These are phyloP conservation scores for Tolypocladium tundrense DNA, from an alignment of 2,329 filamentous ascomycete genomes.

Conservation along the genomic window DNA sequence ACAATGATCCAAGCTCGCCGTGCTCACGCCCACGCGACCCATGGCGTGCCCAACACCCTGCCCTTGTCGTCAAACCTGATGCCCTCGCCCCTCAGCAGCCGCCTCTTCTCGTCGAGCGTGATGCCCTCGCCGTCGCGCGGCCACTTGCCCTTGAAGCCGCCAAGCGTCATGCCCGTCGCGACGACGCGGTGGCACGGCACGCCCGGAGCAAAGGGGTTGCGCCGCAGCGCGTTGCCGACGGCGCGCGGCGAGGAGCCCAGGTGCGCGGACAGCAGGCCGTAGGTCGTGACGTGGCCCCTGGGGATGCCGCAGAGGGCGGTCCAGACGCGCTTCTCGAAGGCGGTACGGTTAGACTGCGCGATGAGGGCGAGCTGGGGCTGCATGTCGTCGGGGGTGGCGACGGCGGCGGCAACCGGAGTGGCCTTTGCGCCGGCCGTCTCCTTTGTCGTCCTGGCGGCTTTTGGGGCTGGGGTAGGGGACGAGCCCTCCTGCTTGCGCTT, in stretches of 20 bases:
- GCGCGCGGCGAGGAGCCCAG: slow-evolving; percentile 64
- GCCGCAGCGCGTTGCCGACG: slow-evolving; percentile 64
- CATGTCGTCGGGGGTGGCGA: slow-evolving; percentile 16
- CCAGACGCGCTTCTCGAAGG: slow-evolving; percentile 58
- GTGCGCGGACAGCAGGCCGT: slow-evolving; percentile 59
- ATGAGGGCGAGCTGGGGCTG: slow-evolving; percentile 33
- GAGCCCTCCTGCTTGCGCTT: slow-evolving; percentile 4
- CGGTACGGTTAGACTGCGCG: slow-evolving; percentile 31
- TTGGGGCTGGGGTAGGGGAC: background rate
- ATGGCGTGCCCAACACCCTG: slow-evolving; percentile 48
- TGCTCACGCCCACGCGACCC: slow-evolving; percentile 24
- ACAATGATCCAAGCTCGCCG: background rate
- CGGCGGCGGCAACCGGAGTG: background rate
- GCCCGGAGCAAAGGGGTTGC: slow-evolving; percentile 73
- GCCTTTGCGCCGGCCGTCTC: background rate
- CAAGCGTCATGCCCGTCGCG: slow-evolving; percentile 59
- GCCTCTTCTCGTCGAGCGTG: slow-evolving; percentile 54
- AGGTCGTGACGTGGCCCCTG: slow-evolving; percentile 63
- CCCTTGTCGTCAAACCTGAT: slow-evolving; percentile 52
- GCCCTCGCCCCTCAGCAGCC: slow-evolving; percentile 51
- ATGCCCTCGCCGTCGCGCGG: slow-evolving; percentile 50
- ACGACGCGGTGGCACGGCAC: slow-evolving; percentile 78
- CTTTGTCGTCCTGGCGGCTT: background rate
- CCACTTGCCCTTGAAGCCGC: slow-evolving; percentile 62
- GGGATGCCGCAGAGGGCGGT: slow-evolving; percentile 68